Conservation (phyloP, 352 stramenopile species). For the Globisporangium splendens region DNA sequence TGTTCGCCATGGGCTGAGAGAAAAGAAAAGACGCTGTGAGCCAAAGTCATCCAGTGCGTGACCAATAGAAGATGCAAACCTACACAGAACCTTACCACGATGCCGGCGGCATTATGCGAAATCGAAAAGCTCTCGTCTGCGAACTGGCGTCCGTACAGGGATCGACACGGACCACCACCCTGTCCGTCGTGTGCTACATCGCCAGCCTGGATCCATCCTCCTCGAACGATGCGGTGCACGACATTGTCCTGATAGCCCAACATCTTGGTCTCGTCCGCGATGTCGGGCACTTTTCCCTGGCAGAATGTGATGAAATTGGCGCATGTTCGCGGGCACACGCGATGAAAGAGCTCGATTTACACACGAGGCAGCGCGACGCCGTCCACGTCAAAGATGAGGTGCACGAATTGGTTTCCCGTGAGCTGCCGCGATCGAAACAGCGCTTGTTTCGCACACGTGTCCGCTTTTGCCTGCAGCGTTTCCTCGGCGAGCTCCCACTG, state of each 20-base stretch:
- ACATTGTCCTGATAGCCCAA: slow-evolving; percentile 51
- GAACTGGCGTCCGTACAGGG: slow-evolving; percentile 60
- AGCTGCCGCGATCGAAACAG: slow-evolving; percentile 39
- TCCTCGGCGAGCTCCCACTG: slow-evolving; percentile 45
- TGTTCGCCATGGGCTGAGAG: slow-evolving; percentile 94
- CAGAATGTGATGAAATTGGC: slow-evolving; percentile 77
- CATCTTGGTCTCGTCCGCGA: slow-evolving; percentile 28
- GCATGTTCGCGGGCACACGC: slow-evolving; percentile 62
- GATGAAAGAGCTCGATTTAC: slow-evolving; percentile 66
- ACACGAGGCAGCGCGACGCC: slow-evolving; percentile 53
- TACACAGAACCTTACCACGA: slow-evolving; percentile 35
- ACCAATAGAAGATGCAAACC: neutral
- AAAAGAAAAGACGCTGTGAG: slow-evolving; percentile 5
- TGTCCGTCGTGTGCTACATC: slow-evolving; percentile 43
- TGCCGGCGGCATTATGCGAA: slow-evolving; percentile 52
- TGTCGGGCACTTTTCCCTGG: slow-evolving; percentile 40
- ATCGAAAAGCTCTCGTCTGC: slow-evolving; percentile 73
- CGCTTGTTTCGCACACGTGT: slow-evolving; percentile 37
- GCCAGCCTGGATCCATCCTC: slow-evolving; percentile 72
- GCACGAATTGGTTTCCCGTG: slow-evolving; percentile 54
- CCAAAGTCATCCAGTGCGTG: neutral
- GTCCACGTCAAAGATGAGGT: slow-evolving; percentile 60
- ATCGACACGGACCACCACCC: slow-evolving; percentile 48
- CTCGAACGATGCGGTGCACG: slow-evolving; percentile 63
- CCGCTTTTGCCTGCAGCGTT: slow-evolving; percentile 39